Percentiles rank a stretch among this genome's conserved stretches.
Evolutionary conservation across 1,284 basidiomycete species (phyloP).

Genomic region (Ceraceosorus guamensis): DNA sequence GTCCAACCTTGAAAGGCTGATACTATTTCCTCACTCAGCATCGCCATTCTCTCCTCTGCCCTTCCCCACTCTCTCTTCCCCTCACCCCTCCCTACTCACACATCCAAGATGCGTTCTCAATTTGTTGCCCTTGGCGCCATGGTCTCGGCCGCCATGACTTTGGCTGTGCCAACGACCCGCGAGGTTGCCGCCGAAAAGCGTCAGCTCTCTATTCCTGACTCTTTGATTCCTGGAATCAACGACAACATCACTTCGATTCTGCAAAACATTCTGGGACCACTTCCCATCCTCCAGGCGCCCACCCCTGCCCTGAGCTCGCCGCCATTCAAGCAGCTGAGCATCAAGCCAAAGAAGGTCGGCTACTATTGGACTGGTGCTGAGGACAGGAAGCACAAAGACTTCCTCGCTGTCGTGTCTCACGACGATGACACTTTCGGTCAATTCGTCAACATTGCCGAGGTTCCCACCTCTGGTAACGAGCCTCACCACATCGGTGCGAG

Average conservation of each 20-base stretch:
- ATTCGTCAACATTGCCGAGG: not conserved
- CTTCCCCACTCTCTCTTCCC: not conserved
- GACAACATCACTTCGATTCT: not conserved
- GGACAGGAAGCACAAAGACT: not conserved
- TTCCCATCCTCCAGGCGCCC: not conserved
- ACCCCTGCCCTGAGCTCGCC: not conserved
- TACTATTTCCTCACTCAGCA: not conserved
- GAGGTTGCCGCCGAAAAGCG: not conserved
- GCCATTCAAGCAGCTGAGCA: not conserved
- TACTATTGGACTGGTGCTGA: not conserved
- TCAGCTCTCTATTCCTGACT: not conserved
- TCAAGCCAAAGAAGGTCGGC: not conserved
- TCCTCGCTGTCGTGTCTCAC: not conserved
- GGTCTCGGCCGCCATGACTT: not conserved
- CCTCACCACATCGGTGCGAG: not conserved
- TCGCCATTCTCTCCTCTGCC: not conserved
- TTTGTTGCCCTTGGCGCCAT: not conserved
- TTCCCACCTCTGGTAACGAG: not conserved
- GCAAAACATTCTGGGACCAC: not conserved
- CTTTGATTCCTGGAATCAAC: not conserved
- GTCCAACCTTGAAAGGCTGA: too few species aligned
- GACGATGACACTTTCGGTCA: not conserved
- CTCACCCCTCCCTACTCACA: too few species aligned
- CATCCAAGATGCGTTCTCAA: not conserved
- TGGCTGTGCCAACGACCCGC: not conserved